A percentile compares a stretch with the other conserved stretches of the same genome.
phyloP scores from a whole-genome alignment of 1,284 basidiomycete species.

The Heliocybe sulcata region DNA sequence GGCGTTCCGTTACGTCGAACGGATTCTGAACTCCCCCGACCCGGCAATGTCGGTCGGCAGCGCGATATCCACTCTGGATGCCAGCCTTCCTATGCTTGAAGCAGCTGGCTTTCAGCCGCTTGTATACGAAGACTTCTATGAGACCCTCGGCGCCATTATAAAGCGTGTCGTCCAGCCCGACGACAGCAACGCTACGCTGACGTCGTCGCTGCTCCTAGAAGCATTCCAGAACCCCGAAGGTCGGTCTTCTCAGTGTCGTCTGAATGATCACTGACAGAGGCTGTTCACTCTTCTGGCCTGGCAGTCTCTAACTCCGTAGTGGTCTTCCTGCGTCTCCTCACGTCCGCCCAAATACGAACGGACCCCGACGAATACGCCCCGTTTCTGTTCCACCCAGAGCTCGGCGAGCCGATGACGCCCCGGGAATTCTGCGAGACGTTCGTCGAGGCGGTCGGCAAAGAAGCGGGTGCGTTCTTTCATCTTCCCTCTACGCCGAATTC shows the following conservation, averaged over 20 bases:
- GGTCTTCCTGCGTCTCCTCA: slow-evolving; percentile 70
- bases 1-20: slow-evolving; percentile 47
- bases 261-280: neutral
- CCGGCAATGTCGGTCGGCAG: slow-evolving; percentile 34
- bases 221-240: slow-evolving; percentile 52
- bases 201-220: slow-evolving; percentile 32
- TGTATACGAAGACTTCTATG: slow-evolving; percentile 53
- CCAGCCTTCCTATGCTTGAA: slow-evolving; percentile 47
- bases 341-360: slow-evolving; percentile 74
- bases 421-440: slow-evolving; percentile 68
- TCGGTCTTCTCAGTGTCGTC: slow-evolving; percentile 17
- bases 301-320: slow-evolving; percentile 67
- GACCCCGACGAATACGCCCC: slow-evolving; percentile 58
- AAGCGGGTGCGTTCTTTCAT: slow-evolving; percentile 51
- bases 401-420: slow-evolving; percentile 49
- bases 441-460: slow-evolving; percentile 77
- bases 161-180: slow-evolving; percentile 33
- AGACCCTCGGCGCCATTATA: slow-evolving; percentile 37
- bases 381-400: slow-evolving; percentile 74
- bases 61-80: slow-evolving; percentile 45
- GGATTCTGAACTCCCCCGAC: slow-evolving; percentile 36
- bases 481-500: neutral
- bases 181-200: slow-evolving; percentile 27
- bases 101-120: slow-evolving; percentile 60
- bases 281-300: neutral